phyloP scores from a whole-genome alignment of 805 yeast genomes.

The Isabelozyma pseudorhagii region DNA sequence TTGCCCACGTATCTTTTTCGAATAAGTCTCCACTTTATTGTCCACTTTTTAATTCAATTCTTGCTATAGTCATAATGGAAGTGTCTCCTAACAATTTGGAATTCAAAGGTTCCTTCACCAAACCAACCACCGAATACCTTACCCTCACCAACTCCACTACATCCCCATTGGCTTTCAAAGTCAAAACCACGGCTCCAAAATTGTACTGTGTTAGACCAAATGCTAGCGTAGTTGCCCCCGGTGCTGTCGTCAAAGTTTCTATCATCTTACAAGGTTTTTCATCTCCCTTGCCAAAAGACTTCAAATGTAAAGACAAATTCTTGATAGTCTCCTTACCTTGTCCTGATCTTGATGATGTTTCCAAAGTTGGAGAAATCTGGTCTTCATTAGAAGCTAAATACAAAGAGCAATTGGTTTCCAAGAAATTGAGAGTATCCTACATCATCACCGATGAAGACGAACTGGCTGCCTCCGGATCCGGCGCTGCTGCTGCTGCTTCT shows the following conservation, averaged over 20 bases:
- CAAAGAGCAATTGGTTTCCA: slow-evolving; percentile 54
- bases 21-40: neutral
- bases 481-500: slow-evolving; percentile 6
- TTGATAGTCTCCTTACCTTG: slow-evolving; percentile 84
- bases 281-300: slow-evolving; percentile 69
- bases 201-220: slow-evolving; percentile 95
- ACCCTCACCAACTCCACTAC: slow-evolving; percentile 53
- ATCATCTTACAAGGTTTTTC: slow-evolving; percentile 82
- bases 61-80: slow-evolving; percentile 46
- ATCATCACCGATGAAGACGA: slow-evolving; percentile 28
- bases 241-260: slow-evolving; percentile 66
- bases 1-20: no score
- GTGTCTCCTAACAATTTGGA: slow-evolving; percentile 71
- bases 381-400: slow-evolving; percentile 60
- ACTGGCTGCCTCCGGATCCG: slow-evolving; percentile 1
- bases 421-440: slow-evolving; percentile 65
- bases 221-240: slow-evolving; percentile 77
- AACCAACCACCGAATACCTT: slow-evolving; percentile 63
- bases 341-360: slow-evolving; percentile 52
- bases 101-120: slow-evolving; percentile 75
- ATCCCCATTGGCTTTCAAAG: slow-evolving; percentile 80
- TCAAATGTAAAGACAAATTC: slow-evolving; percentile 88
- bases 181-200: slow-evolving; percentile 97
- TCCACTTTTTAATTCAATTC: neutral
- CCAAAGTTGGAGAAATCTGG: slow-evolving; percentile 71